These are phyloP conservation scores for Aegle marmelos DNA, from an alignment of 345 rosid species.

Conservation along the genomic window DNA sequence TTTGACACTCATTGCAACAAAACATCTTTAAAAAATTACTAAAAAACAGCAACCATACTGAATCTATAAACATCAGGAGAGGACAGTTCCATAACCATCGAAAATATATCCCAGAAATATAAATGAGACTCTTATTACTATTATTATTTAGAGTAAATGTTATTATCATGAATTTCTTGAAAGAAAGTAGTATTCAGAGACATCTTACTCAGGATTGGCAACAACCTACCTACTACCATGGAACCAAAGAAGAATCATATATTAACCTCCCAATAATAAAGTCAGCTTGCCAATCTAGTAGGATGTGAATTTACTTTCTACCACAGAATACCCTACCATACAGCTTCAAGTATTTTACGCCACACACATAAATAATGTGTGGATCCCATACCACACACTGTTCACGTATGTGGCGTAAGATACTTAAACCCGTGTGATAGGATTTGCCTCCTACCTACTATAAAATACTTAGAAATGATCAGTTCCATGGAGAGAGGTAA, in stretches of 20 bases:
- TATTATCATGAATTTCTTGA: neutral
- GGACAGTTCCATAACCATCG: neutral
- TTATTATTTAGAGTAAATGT: neutral
- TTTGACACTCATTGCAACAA: neutral
- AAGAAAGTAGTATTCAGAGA: neutral
- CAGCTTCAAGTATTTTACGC: too few relatives aligned
- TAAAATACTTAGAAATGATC: neutral
- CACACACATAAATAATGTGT: too few relatives aligned
- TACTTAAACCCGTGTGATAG: too few relatives aligned
- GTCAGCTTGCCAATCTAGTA: neutral
- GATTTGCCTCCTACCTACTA: neutral
- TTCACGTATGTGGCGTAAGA: too few relatives aligned
- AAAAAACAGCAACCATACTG: neutral
- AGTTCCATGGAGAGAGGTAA: neutral
- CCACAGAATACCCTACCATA: too few relatives aligned
- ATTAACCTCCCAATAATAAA: neutral
- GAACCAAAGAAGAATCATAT: neutral
- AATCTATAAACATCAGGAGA: neutral
- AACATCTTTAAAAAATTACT: neutral
- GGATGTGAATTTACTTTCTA: neutral
- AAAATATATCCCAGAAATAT: neutral
- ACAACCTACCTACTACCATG: conserved; percentile 9
- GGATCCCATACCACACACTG: too few relatives aligned
- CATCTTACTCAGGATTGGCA: neutral
- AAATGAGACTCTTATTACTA: neutral